Evolutionary conservation across 179 eudicot genomes (phyloP).

Genomic region (Silene vulgaris): DNA sequence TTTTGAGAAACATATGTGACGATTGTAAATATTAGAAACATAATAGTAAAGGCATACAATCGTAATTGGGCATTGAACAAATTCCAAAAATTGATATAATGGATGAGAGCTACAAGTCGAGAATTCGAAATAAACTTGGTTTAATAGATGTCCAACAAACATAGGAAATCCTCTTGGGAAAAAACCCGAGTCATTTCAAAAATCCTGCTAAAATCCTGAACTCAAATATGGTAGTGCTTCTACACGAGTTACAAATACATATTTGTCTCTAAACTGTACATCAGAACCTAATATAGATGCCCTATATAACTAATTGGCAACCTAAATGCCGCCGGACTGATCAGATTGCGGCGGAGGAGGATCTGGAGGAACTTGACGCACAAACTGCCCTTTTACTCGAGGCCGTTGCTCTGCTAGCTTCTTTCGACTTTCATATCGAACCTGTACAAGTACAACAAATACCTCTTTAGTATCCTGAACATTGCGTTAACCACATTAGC

Average conservation of each 20-base stretch:
- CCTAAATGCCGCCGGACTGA: conserved; percentile 32
- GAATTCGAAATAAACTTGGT: not conserved
- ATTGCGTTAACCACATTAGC: no score
- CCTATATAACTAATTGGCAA: conserved; percentile 21
- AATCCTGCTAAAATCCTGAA: not conserved
- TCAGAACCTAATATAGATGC: conserved; percentile 10
- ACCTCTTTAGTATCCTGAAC: conserved; percentile 8
- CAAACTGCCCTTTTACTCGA: conserved; percentile 87
- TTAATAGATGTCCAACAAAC: not conserved
- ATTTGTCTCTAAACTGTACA: conserved; percentile 17
- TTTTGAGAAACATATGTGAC: no score
- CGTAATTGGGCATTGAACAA: no score
- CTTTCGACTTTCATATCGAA: conserved; percentile 80
- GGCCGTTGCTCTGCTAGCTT: conserved; percentile 89
- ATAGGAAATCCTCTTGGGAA: no score
- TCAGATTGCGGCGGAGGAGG: conserved; percentile 34
- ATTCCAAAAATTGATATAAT: no score
- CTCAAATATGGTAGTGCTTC: not conserved
- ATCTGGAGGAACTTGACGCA: conserved; percentile 58
- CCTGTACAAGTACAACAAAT: conserved; percentile 46
- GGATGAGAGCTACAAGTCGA: no score
- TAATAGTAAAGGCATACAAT: no score
- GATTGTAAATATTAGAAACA: no score
- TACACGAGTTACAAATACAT: not conserved
- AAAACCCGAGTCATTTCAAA: not conserved